A percentile compares a stretch with the other conserved stretches of the same genome.
Evolutionary conservation across 1,284 basidiomycete genomes (phyloP).

Genomic region (Lentinus polychrous): DNA sequence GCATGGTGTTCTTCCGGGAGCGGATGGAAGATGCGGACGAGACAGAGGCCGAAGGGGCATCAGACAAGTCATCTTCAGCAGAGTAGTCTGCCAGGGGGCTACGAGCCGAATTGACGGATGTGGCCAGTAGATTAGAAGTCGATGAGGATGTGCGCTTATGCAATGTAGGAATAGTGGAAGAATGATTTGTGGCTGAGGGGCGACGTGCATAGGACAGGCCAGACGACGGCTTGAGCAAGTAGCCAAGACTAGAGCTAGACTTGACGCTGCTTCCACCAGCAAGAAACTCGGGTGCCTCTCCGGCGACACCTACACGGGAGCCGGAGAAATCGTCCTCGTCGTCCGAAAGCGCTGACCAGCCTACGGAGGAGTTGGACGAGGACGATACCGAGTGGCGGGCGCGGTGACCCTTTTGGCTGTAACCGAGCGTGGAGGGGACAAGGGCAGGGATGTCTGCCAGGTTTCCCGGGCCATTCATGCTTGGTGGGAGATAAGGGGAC

Average conservation of each 20-base stretch:
- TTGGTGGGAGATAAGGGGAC: conserved; percentile 53
- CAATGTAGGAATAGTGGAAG: conserved; percentile 49
- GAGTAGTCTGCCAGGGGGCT: conserved; percentile 25
- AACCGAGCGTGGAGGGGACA: conserved; percentile 47
- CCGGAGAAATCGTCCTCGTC: conserved; percentile 28
- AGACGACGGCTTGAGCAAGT: conserved; percentile 11
- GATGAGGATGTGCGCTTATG: conserved; percentile 46
- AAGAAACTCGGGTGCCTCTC: conserved; percentile 24
- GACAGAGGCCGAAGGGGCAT: conserved; percentile 28
- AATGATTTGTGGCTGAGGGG: conserved; percentile 65
- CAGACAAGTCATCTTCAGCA: conserved; percentile 41
- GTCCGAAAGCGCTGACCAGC: conserved; percentile 44
- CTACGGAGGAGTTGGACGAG: conserved; percentile 47
- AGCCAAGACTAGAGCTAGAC: conserved; percentile 37
- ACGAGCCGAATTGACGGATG: conserved; percentile 20
- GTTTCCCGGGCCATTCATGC: conserved; percentile 28
- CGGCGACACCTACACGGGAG: conserved; percentile 20
- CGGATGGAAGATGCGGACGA: conserved; percentile 13
- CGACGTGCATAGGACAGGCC: conserved; percentile 57
- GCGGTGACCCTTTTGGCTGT: conserved; percentile 31
- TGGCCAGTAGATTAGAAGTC: conserved; percentile 24
- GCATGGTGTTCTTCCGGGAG: conserved; percentile 12
- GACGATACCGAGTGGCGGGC: conserved; percentile 14
- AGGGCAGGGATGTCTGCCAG: conserved; percentile 21
- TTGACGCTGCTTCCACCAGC: conserved; percentile 8